Evolutionary conservation across 495 filamentous ascomycete species (phyloP).

Genomic region (Clavariopsis aquatica): DNA sequence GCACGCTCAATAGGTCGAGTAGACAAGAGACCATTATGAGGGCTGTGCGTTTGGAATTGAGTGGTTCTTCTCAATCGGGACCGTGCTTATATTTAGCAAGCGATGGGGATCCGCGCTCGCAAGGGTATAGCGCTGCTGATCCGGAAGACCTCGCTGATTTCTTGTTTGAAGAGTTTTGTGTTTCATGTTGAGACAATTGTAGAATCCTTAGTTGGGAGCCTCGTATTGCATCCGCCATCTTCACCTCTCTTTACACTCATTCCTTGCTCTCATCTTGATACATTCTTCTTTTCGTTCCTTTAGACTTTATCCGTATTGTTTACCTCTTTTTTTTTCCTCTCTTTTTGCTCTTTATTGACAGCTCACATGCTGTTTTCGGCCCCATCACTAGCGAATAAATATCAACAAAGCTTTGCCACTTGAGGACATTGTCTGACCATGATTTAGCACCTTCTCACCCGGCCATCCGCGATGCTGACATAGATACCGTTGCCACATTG

Average conservation of each 20-base stretch:
- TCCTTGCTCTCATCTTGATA: not conserved
- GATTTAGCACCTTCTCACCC: too few species aligned
- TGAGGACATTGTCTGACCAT: too few species aligned
- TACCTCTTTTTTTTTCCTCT: not conserved
- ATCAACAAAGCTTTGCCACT: too few species aligned
- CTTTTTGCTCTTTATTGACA: too few species aligned
- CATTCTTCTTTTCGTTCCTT: too few species aligned
- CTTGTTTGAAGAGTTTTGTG: not conserved
- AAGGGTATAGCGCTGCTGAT: not conserved
- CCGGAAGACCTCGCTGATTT: not conserved
- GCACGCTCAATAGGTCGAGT: not conserved
- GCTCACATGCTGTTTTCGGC: too few species aligned
- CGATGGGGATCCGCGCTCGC: not conserved
- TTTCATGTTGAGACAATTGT: not conserved
- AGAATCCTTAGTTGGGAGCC: not conserved
- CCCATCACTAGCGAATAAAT: too few species aligned
- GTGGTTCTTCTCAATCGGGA: not conserved
- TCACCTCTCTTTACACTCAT: not conserved
- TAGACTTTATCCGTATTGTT: too few species aligned
- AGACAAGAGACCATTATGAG: not conserved
- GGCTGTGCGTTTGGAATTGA: not conserved
- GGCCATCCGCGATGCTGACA: too few species aligned
- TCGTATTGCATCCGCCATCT: not conserved
- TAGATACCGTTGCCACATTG: too few species aligned
- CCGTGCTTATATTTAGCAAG: slow-evolving; percentile 2